Percentiles rank a stretch among this genome's conserved stretches.
phyloP scores from a whole-genome alignment of 176 grass and related monocot genomes.

The Carex parvula region DNA sequence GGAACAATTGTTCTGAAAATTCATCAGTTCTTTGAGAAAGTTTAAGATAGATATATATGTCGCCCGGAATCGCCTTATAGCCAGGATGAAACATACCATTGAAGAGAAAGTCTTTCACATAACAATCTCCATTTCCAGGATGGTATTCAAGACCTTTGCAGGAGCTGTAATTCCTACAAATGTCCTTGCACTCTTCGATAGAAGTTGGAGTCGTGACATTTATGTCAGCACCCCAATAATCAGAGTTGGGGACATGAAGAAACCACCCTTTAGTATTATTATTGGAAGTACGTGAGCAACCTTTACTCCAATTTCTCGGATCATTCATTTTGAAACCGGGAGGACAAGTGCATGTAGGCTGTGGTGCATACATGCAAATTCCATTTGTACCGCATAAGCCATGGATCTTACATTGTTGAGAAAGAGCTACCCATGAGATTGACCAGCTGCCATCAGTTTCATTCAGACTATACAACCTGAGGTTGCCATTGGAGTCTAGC shows the following conservation, averaged over 20 bases:
- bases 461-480: slow-evolving; percentile 25
- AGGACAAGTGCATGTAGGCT: slow-evolving; percentile 17
- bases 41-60: slow-evolving; percentile 16
- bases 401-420: slow-evolving; percentile 16
- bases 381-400: slow-evolving; percentile 23
- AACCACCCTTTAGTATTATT: background rate
- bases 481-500: slow-evolving; percentile 17
- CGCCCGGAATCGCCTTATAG: background rate
- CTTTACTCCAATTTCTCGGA: slow-evolving; percentile 20
- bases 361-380: slow-evolving; percentile 14
- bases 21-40: background rate
- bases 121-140: slow-evolving; percentile 10
- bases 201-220: background rate
- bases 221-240: slow-evolving; percentile 18
- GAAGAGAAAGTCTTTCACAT: slow-evolving; percentile 21
- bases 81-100: slow-evolving; percentile 24
- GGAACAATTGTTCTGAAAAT: background rate
- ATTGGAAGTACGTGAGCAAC: background rate
- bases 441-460: slow-evolving; percentile 20
- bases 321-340: slow-evolving; percentile 23
- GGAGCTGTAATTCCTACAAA: background rate
- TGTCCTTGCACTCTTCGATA: background rate
- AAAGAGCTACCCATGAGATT: slow-evolving; percentile 20
- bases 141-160: slow-evolving; percentile 19
- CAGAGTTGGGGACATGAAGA: background rate